Evolutionary conservation across 2,329 filamentous ascomycete genomes (phyloP).

Genomic region (Neonectria punicea): DNA sequence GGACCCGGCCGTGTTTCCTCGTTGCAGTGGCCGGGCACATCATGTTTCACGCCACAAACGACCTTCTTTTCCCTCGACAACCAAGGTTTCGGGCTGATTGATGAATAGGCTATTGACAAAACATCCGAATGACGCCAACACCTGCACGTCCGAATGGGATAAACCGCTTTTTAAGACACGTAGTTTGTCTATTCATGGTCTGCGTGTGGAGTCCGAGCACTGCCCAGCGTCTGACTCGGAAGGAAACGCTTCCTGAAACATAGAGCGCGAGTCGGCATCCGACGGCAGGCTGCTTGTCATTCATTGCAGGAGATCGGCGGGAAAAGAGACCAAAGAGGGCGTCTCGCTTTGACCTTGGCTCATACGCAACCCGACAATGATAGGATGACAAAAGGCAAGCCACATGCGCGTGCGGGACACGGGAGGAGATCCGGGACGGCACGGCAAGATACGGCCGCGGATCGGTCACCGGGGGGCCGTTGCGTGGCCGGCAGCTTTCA

Average conservation of each 20-base stretch:
- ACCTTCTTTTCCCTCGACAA: background rate
- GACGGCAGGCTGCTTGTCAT: background rate
- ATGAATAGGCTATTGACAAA: background rate
- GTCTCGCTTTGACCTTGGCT: background rate
- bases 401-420: background rate
- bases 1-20: background rate
- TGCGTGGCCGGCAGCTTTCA: background rate
- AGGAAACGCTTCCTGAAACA: background rate
- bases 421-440: conserved; percentile 13
- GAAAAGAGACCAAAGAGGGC: background rate
- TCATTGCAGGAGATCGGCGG: background rate
- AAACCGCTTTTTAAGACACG: background rate
- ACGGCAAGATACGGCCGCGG: background rate
- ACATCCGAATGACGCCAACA: background rate
- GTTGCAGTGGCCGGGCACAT: background rate
- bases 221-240: background rate
- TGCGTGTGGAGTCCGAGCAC: background rate
- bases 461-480: background rate
- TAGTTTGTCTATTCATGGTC: background rate
- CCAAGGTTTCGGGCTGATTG: background rate
- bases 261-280: background rate
- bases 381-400: background rate
- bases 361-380: background rate
- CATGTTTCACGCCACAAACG: background rate
- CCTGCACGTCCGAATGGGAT: background rate